A percentile compares a stretch with the other conserved stretches of the same genome.
These are phyloP conservation scores for Calamus simplicifolius DNA, from an alignment of 176 grass and related monocot species.

Conservation along the genomic window DNA sequence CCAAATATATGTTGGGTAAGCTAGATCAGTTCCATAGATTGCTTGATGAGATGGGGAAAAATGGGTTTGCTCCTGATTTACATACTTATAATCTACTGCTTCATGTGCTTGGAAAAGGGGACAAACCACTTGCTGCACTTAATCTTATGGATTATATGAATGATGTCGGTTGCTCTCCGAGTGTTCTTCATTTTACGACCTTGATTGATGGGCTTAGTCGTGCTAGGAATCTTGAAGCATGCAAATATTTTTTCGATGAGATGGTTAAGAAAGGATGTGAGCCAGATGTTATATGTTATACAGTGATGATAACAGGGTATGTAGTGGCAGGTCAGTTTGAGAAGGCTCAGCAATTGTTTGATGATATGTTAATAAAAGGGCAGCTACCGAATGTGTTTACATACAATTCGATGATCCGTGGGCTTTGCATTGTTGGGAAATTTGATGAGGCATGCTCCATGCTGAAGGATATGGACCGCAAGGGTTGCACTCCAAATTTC, in stretches of 20 bases:
- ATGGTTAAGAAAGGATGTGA: slow-evolving; percentile 84
- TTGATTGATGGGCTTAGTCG: slow-evolving; percentile 92
- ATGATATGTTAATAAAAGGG: slow-evolving; percentile 70
- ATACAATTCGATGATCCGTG: slow-evolving; percentile 73
- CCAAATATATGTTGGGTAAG: slow-evolving; percentile 89
- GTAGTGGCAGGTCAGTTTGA: slow-evolving; percentile 68
- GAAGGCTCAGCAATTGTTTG: slow-evolving; percentile 54
- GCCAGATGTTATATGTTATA: slow-evolving; percentile 89
- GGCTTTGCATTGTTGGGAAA: slow-evolving; percentile 54
- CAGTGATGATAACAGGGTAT: slow-evolving; percentile 76
- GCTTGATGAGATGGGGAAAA: slow-evolving; percentile 76
- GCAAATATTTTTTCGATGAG: slow-evolving; percentile 89
- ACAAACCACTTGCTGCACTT: slow-evolving; percentile 84
- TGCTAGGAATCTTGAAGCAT: slow-evolving; percentile 84
- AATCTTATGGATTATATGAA: slow-evolving; percentile 93
- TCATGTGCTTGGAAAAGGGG: slow-evolving; percentile 87
- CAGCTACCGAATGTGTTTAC: slow-evolving; percentile 92
- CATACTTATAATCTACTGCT: slow-evolving; percentile 88
- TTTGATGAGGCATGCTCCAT: slow-evolving; percentile 84
- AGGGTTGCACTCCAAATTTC: slow-evolving; percentile 82
- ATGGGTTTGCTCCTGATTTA: slow-evolving; percentile 64
- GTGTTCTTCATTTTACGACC: slow-evolving; percentile 92
- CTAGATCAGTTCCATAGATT: slow-evolving; percentile 75
- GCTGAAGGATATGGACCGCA: slow-evolving; percentile 78
- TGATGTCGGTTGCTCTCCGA: slow-evolving; percentile 61